Evolutionary conservation across 352 stramenopile genomes (phyloP).

Genomic region (Pythium monospermum): DNA sequence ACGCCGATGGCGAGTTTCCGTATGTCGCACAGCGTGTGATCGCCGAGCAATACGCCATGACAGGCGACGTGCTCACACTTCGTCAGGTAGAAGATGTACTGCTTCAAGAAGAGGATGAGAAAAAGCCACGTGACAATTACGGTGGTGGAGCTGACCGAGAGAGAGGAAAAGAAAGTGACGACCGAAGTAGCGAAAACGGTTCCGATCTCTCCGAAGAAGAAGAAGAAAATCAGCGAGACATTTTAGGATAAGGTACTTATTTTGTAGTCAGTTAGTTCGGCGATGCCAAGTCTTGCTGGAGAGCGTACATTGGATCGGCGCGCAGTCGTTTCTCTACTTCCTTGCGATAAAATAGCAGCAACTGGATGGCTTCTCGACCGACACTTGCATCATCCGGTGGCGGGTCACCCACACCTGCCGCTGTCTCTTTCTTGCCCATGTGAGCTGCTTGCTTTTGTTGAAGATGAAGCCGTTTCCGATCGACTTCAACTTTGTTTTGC

Average conservation of each 20-base stretch:
- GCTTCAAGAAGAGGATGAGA: constrained; percentile 41
- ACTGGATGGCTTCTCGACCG: constrained; percentile 45
- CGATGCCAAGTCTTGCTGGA: constrained; percentile 8
- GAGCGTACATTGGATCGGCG: constrained; percentile 22
- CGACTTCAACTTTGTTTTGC: constrained; percentile 19
- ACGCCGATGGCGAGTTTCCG: constrained; percentile 46
- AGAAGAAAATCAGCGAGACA: constrained; percentile 26
- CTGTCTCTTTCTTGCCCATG: too few species aligned
- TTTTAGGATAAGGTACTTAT: constrained; percentile 26
- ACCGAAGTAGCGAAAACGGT: constrained; percentile 23
- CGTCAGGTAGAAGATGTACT: constrained; percentile 42
- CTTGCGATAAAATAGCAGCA: constrained; percentile 52
- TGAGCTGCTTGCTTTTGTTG: constrained; percentile 10
- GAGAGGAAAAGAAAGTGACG: too few species aligned
- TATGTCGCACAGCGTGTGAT: constrained; percentile 36
- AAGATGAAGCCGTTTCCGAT: constrained; percentile 16
- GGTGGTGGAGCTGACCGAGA: too few species aligned
- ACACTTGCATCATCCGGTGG: constrained; percentile 25
- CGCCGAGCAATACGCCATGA: constrained; percentile 35
- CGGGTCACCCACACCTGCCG: not conserved
- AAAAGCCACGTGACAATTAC: constrained; percentile 17
- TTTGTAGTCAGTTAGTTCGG: not conserved
- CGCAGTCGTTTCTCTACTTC: constrained; percentile 58
- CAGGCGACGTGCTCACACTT: constrained; percentile 35
- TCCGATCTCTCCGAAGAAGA: constrained; percentile 24